Evolutionary conservation across 371 early-diverging fungal genomes (phyloP).

Genomic region (Mucor lusitanicus): DNA sequence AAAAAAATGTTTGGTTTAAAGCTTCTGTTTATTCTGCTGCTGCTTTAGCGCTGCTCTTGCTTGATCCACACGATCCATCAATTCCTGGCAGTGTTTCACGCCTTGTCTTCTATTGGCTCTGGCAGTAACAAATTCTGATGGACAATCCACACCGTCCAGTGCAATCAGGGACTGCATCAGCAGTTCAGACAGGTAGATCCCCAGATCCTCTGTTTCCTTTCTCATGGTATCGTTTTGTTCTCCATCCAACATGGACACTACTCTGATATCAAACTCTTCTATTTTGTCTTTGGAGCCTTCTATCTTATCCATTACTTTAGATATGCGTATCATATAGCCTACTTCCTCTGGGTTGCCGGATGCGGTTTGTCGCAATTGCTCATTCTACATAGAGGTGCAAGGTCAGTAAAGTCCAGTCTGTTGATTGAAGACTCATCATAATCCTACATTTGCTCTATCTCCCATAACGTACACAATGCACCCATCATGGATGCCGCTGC

Average conservation of each 20-base stretch:
- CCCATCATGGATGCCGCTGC: slow-evolving; percentile 23
- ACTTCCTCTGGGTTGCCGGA: slow-evolving; percentile 37
- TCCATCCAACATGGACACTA: slow-evolving; percentile 1
- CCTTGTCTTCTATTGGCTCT: slow-evolving; percentile 24
- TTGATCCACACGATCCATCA: slow-evolving; percentile 27
- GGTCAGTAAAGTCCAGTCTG: background rate
- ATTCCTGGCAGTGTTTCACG: slow-evolving; percentile 25
- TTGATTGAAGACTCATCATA: background rate
- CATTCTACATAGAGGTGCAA: slow-evolving; percentile 7
- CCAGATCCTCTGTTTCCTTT: slow-evolving; percentile 23
- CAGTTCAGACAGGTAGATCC: slow-evolving; percentile 22
- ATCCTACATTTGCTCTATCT: slow-evolving; percentile 21
- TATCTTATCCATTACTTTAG: slow-evolving; percentile 22
- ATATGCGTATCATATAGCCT: slow-evolving; percentile 22
- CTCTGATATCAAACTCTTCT: slow-evolving; percentile 16
- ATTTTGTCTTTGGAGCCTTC: slow-evolving; percentile 12
- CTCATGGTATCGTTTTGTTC: background rate
- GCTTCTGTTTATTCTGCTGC: slow-evolving; percentile 1
- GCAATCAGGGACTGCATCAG: slow-evolving; percentile 32
- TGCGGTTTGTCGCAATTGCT: slow-evolving; percentile 21
- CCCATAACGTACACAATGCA: slow-evolving; percentile 25
- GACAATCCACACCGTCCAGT: slow-evolving; percentile 32
- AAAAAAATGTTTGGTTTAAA: background rate
- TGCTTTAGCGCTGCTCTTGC: slow-evolving; percentile 13
- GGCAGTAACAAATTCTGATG: slow-evolving; percentile 27